Base-by-base conservation (phyloP, 129 eudicot genomes). In the Helichrysum umbraculigerum region DNA sequence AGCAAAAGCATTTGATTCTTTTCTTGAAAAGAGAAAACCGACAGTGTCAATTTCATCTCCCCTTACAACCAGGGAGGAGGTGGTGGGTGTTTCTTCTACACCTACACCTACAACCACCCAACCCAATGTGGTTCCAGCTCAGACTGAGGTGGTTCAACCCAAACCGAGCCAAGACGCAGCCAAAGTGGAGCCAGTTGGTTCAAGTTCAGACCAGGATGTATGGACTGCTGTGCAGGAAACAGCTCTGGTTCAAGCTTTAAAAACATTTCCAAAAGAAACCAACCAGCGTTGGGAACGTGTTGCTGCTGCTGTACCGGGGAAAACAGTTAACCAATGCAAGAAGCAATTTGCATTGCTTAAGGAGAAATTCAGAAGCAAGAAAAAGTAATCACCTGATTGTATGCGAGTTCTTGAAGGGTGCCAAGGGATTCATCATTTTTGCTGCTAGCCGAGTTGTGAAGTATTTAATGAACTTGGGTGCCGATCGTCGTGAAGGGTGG, bases 231-330 rank as follows among this genome's bases (percentile, higher is more conserved):
- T 88, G 52, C 97, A 93, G 76, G 98, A 93, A 81, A 87, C 84
- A 71, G 98, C 98, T 4, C 79, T 93, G 68, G 88, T 93, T 78
- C 97, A 93, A 71, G 98, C 98, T 20, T 83, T 90, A 19, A 93
- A 93, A 84, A 91, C 98, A 6, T 90, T 93, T 64, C 97, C 98
- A 0, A 93, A 91, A 72, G 98, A 93, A 57, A 76, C 90, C 32
- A 83, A 70, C 80, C 97, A 90, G 78, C 87, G 98, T 0, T 93
- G 98, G 98, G 98, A 93, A 71, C 88, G 98, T 4, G 96, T 93
- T 56, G 98, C 98, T 11, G 82, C 97, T 63, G 98, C 98, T 15
- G 97, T 93, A 14, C 98, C 98, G 4, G 97, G 98, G 56, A 93
- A 93, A 83, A 83, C 97, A 17, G 87, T 93, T 60, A 84, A 82